These are phyloP conservation scores for Ceratocystis smalleyi DNA, from an alignment of 2,329 filamentous ascomycete species.

Conservation along the genomic window DNA sequence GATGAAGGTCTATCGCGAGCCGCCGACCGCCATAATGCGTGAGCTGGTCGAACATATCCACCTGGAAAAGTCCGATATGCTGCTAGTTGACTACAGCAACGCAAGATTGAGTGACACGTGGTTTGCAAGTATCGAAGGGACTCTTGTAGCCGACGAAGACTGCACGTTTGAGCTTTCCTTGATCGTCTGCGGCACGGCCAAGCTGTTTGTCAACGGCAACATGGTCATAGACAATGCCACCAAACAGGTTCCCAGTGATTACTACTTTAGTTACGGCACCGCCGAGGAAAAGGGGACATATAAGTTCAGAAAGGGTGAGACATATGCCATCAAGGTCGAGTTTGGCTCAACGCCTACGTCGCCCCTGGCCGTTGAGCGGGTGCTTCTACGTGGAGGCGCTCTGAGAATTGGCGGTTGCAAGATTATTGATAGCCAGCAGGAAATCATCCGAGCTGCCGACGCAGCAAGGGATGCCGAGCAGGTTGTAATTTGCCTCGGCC, in stretches of 20 bases:
- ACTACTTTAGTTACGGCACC: constrained; percentile 50
- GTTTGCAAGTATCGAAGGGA: constrained; percentile 47
- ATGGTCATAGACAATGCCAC: constrained; percentile 51
- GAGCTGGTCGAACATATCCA: constrained; percentile 36
- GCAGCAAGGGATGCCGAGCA: constrained; percentile 57
- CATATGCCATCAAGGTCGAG: constrained; percentile 43
- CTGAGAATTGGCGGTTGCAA: constrained; percentile 47
- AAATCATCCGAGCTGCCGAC: constrained; percentile 50
- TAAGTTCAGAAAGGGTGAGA: constrained; percentile 41
- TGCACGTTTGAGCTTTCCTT: constrained; percentile 50
- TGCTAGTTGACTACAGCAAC: constrained; percentile 37
- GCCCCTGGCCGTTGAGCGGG: constrained; percentile 35
- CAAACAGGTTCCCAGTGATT: constrained; percentile 44
- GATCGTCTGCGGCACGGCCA: constrained; percentile 50
- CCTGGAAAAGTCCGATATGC: constrained; percentile 34
- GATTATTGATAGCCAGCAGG: constrained; percentile 39
- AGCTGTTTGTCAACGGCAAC: constrained; percentile 45
- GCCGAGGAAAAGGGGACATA: constrained; percentile 46
- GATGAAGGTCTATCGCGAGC: constrained; percentile 48
- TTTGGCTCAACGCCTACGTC: constrained; percentile 45
- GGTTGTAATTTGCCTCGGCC: constrained; percentile 60
- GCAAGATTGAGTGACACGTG: constrained; percentile 38
- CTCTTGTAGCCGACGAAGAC: constrained; percentile 43
- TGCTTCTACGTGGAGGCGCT: constrained; percentile 42
- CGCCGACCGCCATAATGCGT: constrained; percentile 33